Evolutionary conservation across 352 stramenopile genomes (phyloP).

Genomic region (Globisporangium carolinianum): DNA sequence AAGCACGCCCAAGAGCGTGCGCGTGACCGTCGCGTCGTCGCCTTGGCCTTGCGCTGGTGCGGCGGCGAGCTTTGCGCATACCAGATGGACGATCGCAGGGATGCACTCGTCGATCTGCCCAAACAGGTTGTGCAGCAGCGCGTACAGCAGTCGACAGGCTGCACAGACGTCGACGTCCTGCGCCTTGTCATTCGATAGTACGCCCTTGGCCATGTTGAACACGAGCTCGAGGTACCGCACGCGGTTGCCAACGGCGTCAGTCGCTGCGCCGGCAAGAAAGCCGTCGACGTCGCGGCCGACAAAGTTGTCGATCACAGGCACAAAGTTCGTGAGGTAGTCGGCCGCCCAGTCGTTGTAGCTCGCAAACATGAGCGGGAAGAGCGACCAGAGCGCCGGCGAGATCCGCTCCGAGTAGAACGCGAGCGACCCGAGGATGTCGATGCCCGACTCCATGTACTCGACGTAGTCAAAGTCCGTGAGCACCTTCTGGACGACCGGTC

Average conservation of each 20-base stretch:
- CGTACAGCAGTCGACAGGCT: slow-evolving; percentile 69
- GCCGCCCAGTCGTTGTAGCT: slow-evolving; percentile 95
- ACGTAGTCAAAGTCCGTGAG: slow-evolving; percentile 94
- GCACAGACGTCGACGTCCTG: slow-evolving; percentile 74
- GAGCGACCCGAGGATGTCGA: slow-evolving; percentile 95
- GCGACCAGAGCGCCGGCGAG: slow-evolving; percentile 89
- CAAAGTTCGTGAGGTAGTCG: slow-evolving; percentile 96
- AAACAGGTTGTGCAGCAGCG: slow-evolving; percentile 80
- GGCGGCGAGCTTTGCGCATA: slow-evolving; percentile 48
- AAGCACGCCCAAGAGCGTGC: slow-evolving; percentile 87
- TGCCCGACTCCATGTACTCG: slow-evolving; percentile 95
- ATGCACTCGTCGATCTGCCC: slow-evolving; percentile 76
- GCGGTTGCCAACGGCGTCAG: slow-evolving; percentile 30
- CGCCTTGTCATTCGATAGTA: slow-evolving; percentile 52
- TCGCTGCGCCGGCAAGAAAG: slow-evolving; percentile 49
- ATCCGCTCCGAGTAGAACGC: slow-evolving; percentile 94
- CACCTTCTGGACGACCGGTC: slow-evolving; percentile 93
- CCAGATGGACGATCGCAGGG: slow-evolving; percentile 64
- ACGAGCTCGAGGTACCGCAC: slow-evolving; percentile 76
- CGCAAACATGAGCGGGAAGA: slow-evolving; percentile 95
- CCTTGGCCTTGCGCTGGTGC: slow-evolving; percentile 22
- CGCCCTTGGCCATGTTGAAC: slow-evolving; percentile 69
- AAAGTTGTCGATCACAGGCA: slow-evolving; percentile 95
- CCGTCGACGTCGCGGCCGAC: slow-evolving; percentile 79
- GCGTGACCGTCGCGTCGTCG: slow-evolving; percentile 45